A percentile compares a stretch with the other conserved stretches of the same genome.
Conservation (phyloP, 73 alveolate genomes). For the Effrenium voratum region DNA sequence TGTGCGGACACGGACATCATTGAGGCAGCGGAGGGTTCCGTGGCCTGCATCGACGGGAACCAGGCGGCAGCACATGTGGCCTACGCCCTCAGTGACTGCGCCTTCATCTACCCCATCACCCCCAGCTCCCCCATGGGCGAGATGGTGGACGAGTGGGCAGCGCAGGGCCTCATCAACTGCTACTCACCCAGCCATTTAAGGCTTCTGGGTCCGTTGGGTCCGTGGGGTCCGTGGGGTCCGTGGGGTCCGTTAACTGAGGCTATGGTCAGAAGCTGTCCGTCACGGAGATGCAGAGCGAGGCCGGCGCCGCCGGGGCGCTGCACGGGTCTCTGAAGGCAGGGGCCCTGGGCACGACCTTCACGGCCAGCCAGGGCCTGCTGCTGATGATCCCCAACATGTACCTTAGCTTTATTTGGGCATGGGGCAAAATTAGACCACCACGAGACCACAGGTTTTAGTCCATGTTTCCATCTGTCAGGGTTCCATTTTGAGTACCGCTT, state of each 20-base stretch:
- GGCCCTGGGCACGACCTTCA: constrained; percentile 76
- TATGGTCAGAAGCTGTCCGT: constrained; percentile 68
- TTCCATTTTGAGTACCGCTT: too few species aligned
- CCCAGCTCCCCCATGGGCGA: constrained; percentile 94
- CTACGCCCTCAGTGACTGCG: constrained; percentile 94
- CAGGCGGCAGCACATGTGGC: constrained; percentile 95
- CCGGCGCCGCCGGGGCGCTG: constrained; percentile 83
- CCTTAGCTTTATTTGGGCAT: too few species aligned
- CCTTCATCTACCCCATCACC: constrained; percentile 95
- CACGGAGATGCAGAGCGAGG: constrained; percentile 85
- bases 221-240: too few species aligned
- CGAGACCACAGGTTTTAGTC: too few species aligned
- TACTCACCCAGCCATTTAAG: too few species aligned
- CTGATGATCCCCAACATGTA: constrained; percentile 94
- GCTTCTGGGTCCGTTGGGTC: too few species aligned
- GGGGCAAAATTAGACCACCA: too few species aligned
- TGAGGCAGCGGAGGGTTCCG: constrained; percentile 85
- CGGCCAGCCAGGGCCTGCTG: constrained; percentile 85
- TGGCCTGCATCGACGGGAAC: constrained; percentile 93
- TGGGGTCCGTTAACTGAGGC: too few species aligned
- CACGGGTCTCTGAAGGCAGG: constrained; percentile 65
- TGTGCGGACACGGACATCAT: constrained; percentile 93
- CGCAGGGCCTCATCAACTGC: constrained; percentile 67
- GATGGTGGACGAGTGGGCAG: constrained; percentile 94
- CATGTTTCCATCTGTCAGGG: too few species aligned